Percentiles rank a stretch among this genome's conserved stretches.
Evolutionary conservation across 2,329 filamentous ascomycete species (phyloP).

Genomic region (Fusarium penzigii): DNA sequence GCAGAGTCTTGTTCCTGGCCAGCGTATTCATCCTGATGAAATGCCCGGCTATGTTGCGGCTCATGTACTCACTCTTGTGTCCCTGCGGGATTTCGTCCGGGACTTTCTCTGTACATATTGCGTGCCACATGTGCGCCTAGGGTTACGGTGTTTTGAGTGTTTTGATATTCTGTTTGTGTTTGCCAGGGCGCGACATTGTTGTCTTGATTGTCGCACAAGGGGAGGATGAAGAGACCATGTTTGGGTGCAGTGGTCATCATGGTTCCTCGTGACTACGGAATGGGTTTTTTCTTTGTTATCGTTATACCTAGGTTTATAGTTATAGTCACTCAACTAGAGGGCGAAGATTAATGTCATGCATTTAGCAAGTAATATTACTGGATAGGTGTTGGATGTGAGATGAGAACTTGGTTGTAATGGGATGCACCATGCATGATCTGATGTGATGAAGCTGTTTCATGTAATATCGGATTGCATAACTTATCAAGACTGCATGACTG

Average conservation of each 20-base stretch:
- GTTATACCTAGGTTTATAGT: not conserved
- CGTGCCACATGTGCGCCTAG: constrained; percentile 31
- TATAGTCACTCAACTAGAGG: not conserved
- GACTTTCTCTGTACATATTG: constrained; percentile 28
- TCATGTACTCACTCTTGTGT: constrained; percentile 5
- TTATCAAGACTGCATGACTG: no score
- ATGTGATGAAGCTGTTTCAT: no score
- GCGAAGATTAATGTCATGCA: not conserved
- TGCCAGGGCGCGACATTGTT: constrained; percentile 3
- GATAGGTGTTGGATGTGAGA: not conserved
- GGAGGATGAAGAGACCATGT: not conserved
- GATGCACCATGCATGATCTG: no score
- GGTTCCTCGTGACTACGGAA: no score
- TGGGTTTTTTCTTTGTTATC: not conserved
- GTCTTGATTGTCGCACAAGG: not conserved
- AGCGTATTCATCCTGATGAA: no score
- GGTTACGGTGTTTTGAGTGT: constrained; percentile 26
- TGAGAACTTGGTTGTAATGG: no score
- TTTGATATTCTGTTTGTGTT: constrained; percentile 12
- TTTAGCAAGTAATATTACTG: not conserved
- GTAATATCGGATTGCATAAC: no score
- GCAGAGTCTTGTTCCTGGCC: no score
- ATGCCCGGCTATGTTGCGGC: constrained; percentile 7
- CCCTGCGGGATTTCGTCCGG: constrained; percentile 2
- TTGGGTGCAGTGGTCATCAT: no score